Evolutionary conservation across 2,329 filamentous ascomycete genomes (phyloP), one percentile per base, ranked within the genome.

Genomic region (Diaporthe vaccinii): DNA sequence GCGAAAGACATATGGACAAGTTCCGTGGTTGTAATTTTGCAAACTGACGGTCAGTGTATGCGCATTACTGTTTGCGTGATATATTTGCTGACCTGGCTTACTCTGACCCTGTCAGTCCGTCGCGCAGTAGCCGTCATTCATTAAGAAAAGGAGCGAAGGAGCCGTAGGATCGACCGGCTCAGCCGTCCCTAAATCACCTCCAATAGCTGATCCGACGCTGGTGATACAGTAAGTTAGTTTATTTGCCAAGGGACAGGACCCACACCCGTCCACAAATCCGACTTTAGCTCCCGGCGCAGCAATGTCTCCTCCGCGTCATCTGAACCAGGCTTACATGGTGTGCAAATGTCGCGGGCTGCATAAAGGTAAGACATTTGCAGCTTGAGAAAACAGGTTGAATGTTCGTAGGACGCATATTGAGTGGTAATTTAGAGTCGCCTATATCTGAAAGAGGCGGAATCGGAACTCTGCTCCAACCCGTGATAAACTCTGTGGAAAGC

Each of bases 1-100:
- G 15, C 22, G 8, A 68, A 36, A 68, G 44, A 36, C 62, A 68
- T 68, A 7, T 51, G 17, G 41, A 10, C n/a, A 17, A 14, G 17
- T 17, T 17, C 6, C 20, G 36, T 39, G 8, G 10, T 10, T 1
- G 31, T 51, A n/a, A 1, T 34, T 9, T 7, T 12, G 34, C 10
- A 22, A 17, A 36, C 22, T 53, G 22, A 10, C 22, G 25, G 62
- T 36, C 62, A 68, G 62, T 22, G 22, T 9, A 39, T 31, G 28
- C 22, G 12, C 22, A 17, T 39, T 36, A 17, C 3, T 20, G 22
- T 39, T 28, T n/a, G 7, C 14, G 25, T 36, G 28, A 68, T 51
- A 31, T 14, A 51, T 7, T 39, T 9, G 62, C 44, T 68, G 46
- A 68, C 46, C 10, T 68, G 62, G 62, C 62, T 68, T 22, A 68